These are phyloP conservation scores for Gynostemma pentaphyllum DNA, from an alignment of 306 rosid species.

Conservation along the genomic window DNA sequence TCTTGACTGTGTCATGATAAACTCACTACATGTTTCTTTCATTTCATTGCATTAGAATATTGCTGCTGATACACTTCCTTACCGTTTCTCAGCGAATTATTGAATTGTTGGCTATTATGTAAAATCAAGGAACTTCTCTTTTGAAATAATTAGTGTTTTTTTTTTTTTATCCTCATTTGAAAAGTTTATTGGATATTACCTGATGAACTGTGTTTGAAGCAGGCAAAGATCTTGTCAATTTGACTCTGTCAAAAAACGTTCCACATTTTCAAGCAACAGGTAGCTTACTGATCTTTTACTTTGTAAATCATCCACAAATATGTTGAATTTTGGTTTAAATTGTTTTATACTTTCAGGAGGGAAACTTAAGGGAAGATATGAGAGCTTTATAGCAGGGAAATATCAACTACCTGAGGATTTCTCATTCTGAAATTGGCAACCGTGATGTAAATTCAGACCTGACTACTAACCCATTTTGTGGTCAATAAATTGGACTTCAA, in stretches of 20 bases:
- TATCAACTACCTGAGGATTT: slow-evolving; percentile 30
- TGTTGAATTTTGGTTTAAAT: neutral
- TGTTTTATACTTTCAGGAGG: slow-evolving; percentile 15
- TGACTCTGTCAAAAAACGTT: slow-evolving; percentile 23
- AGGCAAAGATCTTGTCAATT: slow-evolving; percentile 20
- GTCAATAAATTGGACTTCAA: too few species aligned
- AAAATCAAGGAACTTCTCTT: too few species aligned
- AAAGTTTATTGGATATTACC: neutral
- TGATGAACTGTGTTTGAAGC: slow-evolving; percentile 1
- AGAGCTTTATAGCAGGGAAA: slow-evolving; percentile 21
- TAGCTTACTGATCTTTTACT: neutral
- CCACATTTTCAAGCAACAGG: slow-evolving; percentile 27
- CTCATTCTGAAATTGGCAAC: slow-evolving; percentile 17
- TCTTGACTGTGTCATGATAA: neutral
- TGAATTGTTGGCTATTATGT: too few species aligned
- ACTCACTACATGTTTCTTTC: too few species aligned
- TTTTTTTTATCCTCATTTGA: neutral
- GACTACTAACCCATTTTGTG: neutral
- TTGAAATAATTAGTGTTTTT: too few species aligned
- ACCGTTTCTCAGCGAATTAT: too few species aligned
- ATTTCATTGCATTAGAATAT: too few species aligned
- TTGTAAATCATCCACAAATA: neutral
- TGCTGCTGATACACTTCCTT: too few species aligned
- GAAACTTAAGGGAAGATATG: slow-evolving; percentile 26
- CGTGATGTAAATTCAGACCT: neutral